A percentile compares a stretch with the other conserved stretches of the same genome.
Evolutionary conservation across 805 yeast species (phyloP).

Genomic region (Ogataea zsoltii): DNA sequence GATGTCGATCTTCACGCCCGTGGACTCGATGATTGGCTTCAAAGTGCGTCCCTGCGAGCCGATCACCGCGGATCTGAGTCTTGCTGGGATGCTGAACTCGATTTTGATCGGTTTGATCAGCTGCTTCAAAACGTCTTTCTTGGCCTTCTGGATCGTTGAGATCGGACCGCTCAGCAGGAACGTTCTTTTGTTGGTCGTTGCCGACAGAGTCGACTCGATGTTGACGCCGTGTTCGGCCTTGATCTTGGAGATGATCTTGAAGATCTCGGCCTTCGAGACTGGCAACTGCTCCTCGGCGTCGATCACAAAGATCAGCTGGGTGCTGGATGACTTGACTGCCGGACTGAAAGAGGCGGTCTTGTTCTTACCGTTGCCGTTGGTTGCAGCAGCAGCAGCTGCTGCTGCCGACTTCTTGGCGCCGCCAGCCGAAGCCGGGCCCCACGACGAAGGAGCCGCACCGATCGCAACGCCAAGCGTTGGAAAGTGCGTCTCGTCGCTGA

Average conservation of each 20-base stretch:
- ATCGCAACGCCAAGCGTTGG: constrained; percentile 63
- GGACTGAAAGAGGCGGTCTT: constrained; percentile 29
- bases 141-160: constrained; percentile 65
- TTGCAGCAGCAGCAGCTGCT: too few species aligned
- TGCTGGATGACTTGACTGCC: constrained; percentile 54
- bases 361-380: too few species aligned
- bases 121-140: constrained; percentile 70
- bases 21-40: constrained; percentile 71
- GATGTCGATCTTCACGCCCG: constrained; percentile 72
- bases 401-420: too few species aligned
- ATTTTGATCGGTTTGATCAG: constrained; percentile 72
- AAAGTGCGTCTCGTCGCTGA: constrained; percentile 53
- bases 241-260: constrained; percentile 63
- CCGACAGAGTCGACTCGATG: constrained; percentile 81
- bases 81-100: constrained; percentile 69
- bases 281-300: constrained; percentile 67
- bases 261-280: constrained; percentile 63
- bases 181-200: constrained; percentile 73
- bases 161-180: constrained; percentile 79
- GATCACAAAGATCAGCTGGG: constrained; percentile 80
- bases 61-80: constrained; percentile 73
- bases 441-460: constrained; percentile 35
- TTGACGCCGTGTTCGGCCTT: constrained; percentile 62
- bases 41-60: constrained; percentile 85
- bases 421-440: constrained; percentile 42